Percentiles rank a stretch among this genome's conserved stretches.
phyloP scores from a whole-genome alignment of 306 rosid genomes.

The Lithocarpus polystachyus region DNA sequence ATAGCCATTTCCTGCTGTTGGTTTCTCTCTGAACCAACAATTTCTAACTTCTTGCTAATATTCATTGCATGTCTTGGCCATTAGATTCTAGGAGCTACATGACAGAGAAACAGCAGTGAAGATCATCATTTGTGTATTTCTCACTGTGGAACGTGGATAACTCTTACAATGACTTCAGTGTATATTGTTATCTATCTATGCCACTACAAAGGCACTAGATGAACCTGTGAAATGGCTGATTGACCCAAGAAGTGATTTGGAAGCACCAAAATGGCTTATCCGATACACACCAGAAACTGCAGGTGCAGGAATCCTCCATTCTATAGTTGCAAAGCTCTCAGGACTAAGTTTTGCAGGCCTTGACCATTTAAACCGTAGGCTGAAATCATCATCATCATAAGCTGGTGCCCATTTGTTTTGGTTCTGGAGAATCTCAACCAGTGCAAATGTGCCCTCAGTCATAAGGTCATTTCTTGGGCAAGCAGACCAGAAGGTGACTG shows the following conservation, averaged over 20 bases:
- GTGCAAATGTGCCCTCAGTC: conserved; percentile 90
- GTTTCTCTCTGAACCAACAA: too few species aligned
- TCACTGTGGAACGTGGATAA: background rate
- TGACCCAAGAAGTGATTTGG: conserved; percentile 61
- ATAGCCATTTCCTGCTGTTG: too few species aligned
- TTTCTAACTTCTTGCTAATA: too few species aligned
- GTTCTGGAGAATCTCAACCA: conserved; percentile 62
- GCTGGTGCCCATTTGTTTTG: conserved; percentile 68
- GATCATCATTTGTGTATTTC: background rate
- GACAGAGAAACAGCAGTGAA: too few species aligned
- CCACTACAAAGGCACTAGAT: conserved; percentile 73
- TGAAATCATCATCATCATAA: conserved; percentile 83
- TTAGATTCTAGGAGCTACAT: too few species aligned
- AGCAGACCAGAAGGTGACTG: conserved; percentile 72
- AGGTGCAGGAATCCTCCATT: conserved; percentile 74
- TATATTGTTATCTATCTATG: background rate
- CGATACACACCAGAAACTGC: conserved; percentile 68
- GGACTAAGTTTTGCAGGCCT: conserved; percentile 61
- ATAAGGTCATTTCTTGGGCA: conserved; percentile 86
- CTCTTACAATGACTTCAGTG: background rate
- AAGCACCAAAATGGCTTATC: conserved; percentile 76
- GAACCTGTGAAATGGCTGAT: conserved; percentile 72
- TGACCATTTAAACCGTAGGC: conserved; percentile 82
- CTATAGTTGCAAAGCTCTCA: conserved; percentile 60
- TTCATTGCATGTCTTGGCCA: too few species aligned